These are phyloP conservation scores for Ustilago sp. DNA, from an alignment of 1,284 basidiomycete genomes.

Conservation along the genomic window DNA sequence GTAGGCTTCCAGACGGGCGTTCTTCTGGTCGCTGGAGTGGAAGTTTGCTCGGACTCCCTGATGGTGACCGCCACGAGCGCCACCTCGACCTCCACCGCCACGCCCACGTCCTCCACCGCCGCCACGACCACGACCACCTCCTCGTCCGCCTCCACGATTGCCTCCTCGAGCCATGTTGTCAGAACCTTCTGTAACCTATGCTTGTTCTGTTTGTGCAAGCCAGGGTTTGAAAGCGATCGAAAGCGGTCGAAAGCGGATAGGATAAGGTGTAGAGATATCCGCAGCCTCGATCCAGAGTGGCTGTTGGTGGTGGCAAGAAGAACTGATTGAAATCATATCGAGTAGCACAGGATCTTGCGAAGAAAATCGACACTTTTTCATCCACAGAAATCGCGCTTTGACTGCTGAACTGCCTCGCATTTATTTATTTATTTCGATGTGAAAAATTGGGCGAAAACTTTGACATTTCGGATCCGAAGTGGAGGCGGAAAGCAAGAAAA, in stretches of 20 bases:
- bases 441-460: slow-evolving; percentile 12
- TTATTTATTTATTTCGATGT: neutral
- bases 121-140: slow-evolving; percentile 28
- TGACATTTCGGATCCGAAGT: slow-evolving; percentile 20
- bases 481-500: neutral
- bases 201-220: neutral
- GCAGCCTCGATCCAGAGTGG: slow-evolving; percentile 19
- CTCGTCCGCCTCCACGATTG: slow-evolving; percentile 34
- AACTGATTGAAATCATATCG: neutral
- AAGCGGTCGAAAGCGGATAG: neutral
- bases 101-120: slow-evolving; percentile 43
- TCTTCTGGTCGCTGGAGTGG: slow-evolving; percentile 42
- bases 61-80: slow-evolving; percentile 35
- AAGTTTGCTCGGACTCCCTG: slow-evolving; percentile 26
- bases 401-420: slow-evolving; percentile 7
- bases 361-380: slow-evolving; percentile 7
- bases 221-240: neutral
- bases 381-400: neutral
- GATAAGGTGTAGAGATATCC: slow-evolving; percentile 10
- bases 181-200: neutral
- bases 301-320: slow-evolving; percentile 26
- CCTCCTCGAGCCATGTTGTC: slow-evolving; percentile 43
- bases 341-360: slow-evolving; percentile 14
- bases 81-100: slow-evolving; percentile 33
- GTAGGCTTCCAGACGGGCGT: slow-evolving; percentile 62